These are phyloP conservation scores for Carex pumila DNA, from an alignment of 176 grass and related monocot genomes.

Conservation along the genomic window DNA sequence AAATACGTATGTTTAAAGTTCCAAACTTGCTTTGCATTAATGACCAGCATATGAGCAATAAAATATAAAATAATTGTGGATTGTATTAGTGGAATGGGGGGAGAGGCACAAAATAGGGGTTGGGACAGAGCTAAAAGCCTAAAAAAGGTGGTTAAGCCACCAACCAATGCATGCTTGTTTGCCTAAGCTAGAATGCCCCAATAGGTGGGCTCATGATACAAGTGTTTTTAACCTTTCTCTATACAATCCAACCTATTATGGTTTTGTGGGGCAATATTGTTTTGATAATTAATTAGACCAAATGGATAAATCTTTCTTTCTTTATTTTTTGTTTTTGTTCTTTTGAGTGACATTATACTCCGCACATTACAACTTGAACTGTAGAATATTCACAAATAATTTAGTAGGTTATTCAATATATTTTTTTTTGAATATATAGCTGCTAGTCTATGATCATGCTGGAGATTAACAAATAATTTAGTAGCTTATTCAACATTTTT, in stretches of 20 bases:
- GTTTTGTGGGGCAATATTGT: not conserved
- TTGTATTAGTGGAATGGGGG: not conserved
- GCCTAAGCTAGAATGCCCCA: not conserved
- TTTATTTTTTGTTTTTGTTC: not conserved
- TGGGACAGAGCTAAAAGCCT: slow-evolving; percentile 1
- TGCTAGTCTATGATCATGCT: too few species aligned
- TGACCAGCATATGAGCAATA: too few species aligned
- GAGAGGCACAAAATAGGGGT: not conserved
- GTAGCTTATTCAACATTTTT: too few species aligned
- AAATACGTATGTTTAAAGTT: too few species aligned
- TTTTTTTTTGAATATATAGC: too few species aligned
- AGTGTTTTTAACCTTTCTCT: not conserved
- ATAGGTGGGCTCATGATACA: not conserved
- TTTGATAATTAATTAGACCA: not conserved
- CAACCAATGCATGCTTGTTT: not conserved
- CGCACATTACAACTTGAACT: too few species aligned
- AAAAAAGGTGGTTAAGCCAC: slow-evolving; percentile 10
- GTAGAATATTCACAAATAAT: too few species aligned
- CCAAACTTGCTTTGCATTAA: too few species aligned
- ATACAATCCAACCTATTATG: not conserved
- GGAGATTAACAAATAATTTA: too few species aligned
- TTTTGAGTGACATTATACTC: not conserved
- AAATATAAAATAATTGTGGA: too few species aligned
- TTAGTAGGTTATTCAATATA: too few species aligned
- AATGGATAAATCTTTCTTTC: not conserved